These are phyloP conservation scores for Graphilbum fragrans DNA, from an alignment of 2,329 filamentous ascomycete species.

Conservation along the genomic window DNA sequence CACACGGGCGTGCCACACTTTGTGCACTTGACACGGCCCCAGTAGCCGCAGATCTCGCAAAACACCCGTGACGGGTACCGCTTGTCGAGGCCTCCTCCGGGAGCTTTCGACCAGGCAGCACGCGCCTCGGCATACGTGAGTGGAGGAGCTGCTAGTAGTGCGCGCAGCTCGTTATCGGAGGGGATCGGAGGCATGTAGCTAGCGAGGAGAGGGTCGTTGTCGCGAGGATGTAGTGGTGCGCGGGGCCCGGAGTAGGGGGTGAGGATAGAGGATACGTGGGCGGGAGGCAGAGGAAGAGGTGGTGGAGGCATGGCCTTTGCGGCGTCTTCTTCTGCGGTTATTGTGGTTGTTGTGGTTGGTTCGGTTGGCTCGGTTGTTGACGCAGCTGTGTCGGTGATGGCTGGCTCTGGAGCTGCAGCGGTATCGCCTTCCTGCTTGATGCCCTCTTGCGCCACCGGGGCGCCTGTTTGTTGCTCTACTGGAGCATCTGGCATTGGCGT, in stretches of 20 bases:
- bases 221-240: constrained; percentile 30
- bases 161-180: constrained; percentile 48
- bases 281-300: constrained; percentile 9
- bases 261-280: constrained; percentile 19
- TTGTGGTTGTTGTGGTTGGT: not conserved
- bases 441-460: not conserved
- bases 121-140: constrained; percentile 52
- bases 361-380: not conserved
- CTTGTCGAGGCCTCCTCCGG: constrained; percentile 22
- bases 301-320: not conserved
- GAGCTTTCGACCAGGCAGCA: constrained; percentile 3
- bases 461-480: not conserved
- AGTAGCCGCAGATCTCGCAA: constrained; percentile 73
- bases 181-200: constrained; percentile 47
- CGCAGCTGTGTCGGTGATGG: too few relatives aligned
- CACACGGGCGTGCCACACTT: constrained; percentile 73
- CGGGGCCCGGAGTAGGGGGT: constrained; percentile 19
- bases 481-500: constrained; percentile 28
- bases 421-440: not conserved
- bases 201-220: constrained; percentile 45
- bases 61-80: constrained; percentile 52
- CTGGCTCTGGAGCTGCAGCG: not conserved
- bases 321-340: not conserved
- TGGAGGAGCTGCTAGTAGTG: constrained; percentile 50
- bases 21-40: constrained; percentile 63